Percentiles rank a stretch among this genome's conserved stretches.
Evolutionary conservation across 139 green algal genomes (phyloP).

Genomic region (Chlamydomonas sp.): DNA sequence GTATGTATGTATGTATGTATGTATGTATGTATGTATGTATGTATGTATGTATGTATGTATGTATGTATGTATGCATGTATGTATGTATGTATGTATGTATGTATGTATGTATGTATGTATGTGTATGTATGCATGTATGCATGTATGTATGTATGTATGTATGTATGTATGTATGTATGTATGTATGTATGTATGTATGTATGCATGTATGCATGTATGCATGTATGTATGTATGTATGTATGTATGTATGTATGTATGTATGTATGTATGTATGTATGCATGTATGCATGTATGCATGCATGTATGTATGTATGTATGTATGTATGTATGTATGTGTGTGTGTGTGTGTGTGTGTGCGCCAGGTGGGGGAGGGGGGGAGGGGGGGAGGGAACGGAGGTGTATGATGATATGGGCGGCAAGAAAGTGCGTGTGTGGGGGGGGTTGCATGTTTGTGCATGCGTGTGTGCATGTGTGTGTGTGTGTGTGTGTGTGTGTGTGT

Average conservation of each 20-base stretch:
- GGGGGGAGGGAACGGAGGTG: too few species aligned
- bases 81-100: background rate
- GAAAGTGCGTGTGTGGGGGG: background rate
- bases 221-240: background rate
- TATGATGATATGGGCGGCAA: too few species aligned
- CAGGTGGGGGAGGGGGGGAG: too few species aligned
- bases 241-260: background rate
- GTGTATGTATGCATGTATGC: background rate
- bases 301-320: background rate
- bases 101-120: background rate
- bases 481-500: slow-evolving; percentile 1
- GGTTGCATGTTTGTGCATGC: background rate
- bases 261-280: background rate
- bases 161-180: background rate
- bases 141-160: background rate
- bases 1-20: background rate
- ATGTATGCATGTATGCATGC: background rate
- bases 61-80: background rate
- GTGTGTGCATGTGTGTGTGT: slow-evolving; percentile 9
- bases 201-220: background rate
- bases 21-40: background rate
- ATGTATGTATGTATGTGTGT: slow-evolving; percentile 1
- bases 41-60: background rate
- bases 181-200: background rate
- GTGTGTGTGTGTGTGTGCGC: too few species aligned